Evolutionary conservation across 2,329 filamentous ascomycete species (phyloP).

Genomic region (Fusarium sp.): DNA sequence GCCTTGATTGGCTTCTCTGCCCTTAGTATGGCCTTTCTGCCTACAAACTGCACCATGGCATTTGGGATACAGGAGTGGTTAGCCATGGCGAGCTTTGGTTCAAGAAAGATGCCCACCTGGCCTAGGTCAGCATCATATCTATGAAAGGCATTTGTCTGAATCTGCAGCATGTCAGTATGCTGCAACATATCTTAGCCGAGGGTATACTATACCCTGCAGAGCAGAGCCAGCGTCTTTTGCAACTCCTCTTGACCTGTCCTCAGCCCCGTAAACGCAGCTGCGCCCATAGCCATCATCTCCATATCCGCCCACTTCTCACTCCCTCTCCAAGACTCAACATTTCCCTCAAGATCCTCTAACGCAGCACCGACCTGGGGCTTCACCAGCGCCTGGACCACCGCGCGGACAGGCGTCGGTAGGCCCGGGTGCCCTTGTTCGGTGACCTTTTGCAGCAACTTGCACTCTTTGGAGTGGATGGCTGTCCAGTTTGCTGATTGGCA

Average conservation of each 20-base stretch:
- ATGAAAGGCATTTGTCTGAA: conserved; percentile 73
- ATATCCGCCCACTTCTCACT: conserved; percentile 62
- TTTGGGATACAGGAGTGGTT: conserved; percentile 75
- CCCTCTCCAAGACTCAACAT: conserved; percentile 57
- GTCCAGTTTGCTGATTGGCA: conserved; percentile 71
- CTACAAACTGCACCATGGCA: conserved; percentile 68
- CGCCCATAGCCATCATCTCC: conserved; percentile 61
- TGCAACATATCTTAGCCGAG: neutral
- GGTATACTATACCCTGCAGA: conserved; percentile 68
- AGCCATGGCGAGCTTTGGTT: conserved; percentile 68
- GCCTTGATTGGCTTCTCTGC: conserved; percentile 63
- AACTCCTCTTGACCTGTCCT: conserved; percentile 55
- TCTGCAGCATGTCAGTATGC: conserved; percentile 53
- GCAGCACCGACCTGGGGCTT: conserved; percentile 53
- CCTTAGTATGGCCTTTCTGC: conserved; percentile 64
- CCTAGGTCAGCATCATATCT: conserved; percentile 66
- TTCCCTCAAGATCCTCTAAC: conserved; percentile 60
- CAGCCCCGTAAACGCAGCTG: conserved; percentile 58
- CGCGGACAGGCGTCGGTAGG: conserved; percentile 68
- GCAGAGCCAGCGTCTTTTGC: conserved; percentile 58
- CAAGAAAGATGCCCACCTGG: conserved; percentile 68
- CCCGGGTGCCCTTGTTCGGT: conserved; percentile 44
- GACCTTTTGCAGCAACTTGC: conserved; percentile 58
- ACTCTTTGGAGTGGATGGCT: conserved; percentile 67
- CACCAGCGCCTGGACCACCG: conserved; percentile 65